Evolutionary conservation across 2,329 filamentous ascomycete genomes (phyloP).

Genomic region (Monosporascus sp.): DNA sequence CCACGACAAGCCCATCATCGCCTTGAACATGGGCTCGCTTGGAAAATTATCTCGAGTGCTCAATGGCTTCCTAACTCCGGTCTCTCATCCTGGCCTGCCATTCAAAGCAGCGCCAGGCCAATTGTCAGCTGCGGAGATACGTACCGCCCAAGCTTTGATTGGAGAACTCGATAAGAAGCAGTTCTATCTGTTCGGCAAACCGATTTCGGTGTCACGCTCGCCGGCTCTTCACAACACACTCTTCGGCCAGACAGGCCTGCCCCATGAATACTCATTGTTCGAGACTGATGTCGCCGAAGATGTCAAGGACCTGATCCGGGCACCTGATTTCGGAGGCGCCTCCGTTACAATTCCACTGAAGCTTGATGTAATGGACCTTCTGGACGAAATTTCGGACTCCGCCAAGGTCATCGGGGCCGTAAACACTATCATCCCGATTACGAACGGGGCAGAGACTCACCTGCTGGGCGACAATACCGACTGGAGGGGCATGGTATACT

Average conservation of each 20-base stretch:
- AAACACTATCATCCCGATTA: slow-evolving; percentile 78
- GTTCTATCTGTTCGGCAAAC: slow-evolving; percentile 85
- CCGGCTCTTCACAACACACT: slow-evolving; percentile 86
- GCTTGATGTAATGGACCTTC: slow-evolving; percentile 73
- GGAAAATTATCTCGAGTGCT: slow-evolving; percentile 88
- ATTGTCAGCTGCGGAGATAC: slow-evolving; percentile 84
- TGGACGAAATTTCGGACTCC: slow-evolving; percentile 76
- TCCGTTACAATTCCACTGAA: slow-evolving; percentile 97
- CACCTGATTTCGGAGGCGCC: slow-evolving; percentile 79
- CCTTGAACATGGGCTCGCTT: slow-evolving; percentile 86
- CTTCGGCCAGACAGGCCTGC: slow-evolving; percentile 71
- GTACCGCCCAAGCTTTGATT: slow-evolving; percentile 69
- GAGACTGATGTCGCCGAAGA: slow-evolving; percentile 67
- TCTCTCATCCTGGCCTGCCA: slow-evolving; percentile 83
- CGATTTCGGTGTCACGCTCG: slow-evolving; percentile 76
- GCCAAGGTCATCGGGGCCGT: slow-evolving; percentile 84
- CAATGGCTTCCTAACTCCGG: slow-evolving; percentile 91
- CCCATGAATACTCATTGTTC: slow-evolving; percentile 71
- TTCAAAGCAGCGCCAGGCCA: slow-evolving; percentile 94
- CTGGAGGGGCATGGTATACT: slow-evolving; percentile 85
- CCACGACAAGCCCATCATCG: slow-evolving; percentile 81
- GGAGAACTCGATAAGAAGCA: slow-evolving; percentile 71
- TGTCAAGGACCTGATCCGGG: slow-evolving; percentile 60
- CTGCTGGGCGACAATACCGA: slow-evolving; percentile 91
- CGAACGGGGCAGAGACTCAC: slow-evolving; percentile 37